Evolutionary conservation across 345 rosid genomes (phyloP), one percentile per base, ranked within the genome.

Genomic region (Erodium maritimum): DNA sequence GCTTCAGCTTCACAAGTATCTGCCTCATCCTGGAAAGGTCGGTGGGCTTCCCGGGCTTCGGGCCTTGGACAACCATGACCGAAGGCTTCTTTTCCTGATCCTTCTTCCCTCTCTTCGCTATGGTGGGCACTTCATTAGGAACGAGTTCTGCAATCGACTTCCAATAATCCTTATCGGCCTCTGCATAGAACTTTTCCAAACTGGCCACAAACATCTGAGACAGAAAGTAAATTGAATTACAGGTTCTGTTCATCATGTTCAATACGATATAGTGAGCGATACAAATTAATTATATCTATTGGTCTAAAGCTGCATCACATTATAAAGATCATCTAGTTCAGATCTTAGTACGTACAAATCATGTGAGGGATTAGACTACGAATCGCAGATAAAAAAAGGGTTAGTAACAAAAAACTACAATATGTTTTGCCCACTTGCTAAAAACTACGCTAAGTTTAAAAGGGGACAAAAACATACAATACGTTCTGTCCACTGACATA

Each of bases 11-110:
- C 48, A 83, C 8, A 46, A 85, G 73, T 29, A 88, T 74, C 62
- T 85, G 93, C 55, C 83, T 70, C 96, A 85, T 81, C 72, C 96
- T 85, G 7, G 90, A 64, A 10, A 85, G 86, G 58, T 88, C 90
- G 1, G 95, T 73, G 25, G 88, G 91, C 74, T 82, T 89, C 53
- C 86, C 90, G 0, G 86, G 95, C 72, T 84, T 86, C 17, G 95
- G 96, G 64, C 91, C 95, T 60, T 73, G 86, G 65, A 82, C 67
- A 59, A 84, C 79, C 54, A 61, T 64, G 63, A 82, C 42, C 7
- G 77, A 64, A 50, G 95, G 79, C 72, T 80, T 80, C 56, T 79
- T 75, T 54, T 86, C 87, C 60, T 80, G 78, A 60, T 86, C 91
- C 61, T 79, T 89, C 82, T 84, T 89, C 21, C 78, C 84, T 70